Evolutionary conservation across 2,329 filamentous ascomycete species (phyloP).

Genomic region (Scortechinia acanthostroma): DNA sequence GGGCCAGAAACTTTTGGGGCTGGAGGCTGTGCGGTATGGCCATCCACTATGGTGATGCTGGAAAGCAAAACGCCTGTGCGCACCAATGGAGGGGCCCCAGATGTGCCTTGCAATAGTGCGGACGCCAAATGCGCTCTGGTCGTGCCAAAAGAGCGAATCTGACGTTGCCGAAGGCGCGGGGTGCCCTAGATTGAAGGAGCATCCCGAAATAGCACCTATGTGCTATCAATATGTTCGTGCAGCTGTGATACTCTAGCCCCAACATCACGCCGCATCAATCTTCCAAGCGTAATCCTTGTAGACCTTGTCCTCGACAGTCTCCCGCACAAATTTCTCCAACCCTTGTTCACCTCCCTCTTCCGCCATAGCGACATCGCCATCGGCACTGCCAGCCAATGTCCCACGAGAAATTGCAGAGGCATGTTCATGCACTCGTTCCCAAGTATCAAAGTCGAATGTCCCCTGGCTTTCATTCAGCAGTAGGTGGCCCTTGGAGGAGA

Average conservation of each 20-base stretch:
- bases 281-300: neutral
- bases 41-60: too few relatives aligned
- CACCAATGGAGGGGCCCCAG: too few relatives aligned
- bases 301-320: neutral
- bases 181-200: too few relatives aligned
- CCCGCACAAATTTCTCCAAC: neutral
- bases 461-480: conserved; percentile 1
- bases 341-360: neutral
- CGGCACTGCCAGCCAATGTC: neutral
- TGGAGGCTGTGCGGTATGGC: too few relatives aligned
- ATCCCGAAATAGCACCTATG: too few relatives aligned
- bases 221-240: too few relatives aligned
- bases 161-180: too few relatives aligned
- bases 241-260: neutral
- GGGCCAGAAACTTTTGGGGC: too few relatives aligned
- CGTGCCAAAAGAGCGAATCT: too few relatives aligned
- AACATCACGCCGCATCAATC: neutral
- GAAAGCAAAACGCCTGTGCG: too few relatives aligned
- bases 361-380: neutral
- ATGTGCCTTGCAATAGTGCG: too few relatives aligned
- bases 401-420: neutral
- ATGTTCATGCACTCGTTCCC: neutral
- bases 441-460: neutral
- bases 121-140: too few relatives aligned
- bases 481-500: neutral